Evolutionary conservation across 768 basidiomycete genomes (phyloP).

Genomic region (Rhizopogon roseolus): DNA sequence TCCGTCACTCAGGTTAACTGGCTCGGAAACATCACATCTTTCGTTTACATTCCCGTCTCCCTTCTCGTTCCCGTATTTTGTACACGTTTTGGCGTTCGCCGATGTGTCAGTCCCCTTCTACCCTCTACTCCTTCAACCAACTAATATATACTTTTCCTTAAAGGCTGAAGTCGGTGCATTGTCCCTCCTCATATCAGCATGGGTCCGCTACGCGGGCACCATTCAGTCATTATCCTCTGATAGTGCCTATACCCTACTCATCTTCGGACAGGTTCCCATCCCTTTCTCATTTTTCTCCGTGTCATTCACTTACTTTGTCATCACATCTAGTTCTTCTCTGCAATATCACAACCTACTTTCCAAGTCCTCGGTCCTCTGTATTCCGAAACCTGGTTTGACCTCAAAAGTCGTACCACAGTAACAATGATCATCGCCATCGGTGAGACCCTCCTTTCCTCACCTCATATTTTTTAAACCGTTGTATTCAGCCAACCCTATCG

Average conservation of each 20-base stretch:
- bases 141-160: background rate
- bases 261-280: constrained; percentile 60
- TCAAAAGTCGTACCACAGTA: constrained; percentile 72
- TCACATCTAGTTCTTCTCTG: constrained; percentile 47
- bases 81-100: constrained; percentile 53
- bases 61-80: constrained; percentile 55
- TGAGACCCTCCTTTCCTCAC: constrained; percentile 9
- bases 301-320: background rate
- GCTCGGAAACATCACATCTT: constrained; percentile 66
- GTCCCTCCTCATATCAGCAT: constrained; percentile 55
- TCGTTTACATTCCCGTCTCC: constrained; percentile 60
- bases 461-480: background rate
- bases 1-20: constrained; percentile 73
- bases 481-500: constrained; percentile 62
- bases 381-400: constrained; percentile 81
- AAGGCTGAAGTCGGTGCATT: constrained; percentile 61
- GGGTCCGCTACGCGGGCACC: constrained; percentile 77
- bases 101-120: constrained; percentile 45
- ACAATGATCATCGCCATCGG: constrained; percentile 56
- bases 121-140: background rate
- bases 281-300: background rate
- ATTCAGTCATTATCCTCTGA: constrained; percentile 42
- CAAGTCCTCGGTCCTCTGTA: constrained; percentile 78
- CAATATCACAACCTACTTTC: constrained; percentile 65
- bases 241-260: constrained; percentile 59